Base-by-base conservation (phyloP, 2,329 filamentous ascomycete species). In the Pyrenochaeta sp. region DNA sequence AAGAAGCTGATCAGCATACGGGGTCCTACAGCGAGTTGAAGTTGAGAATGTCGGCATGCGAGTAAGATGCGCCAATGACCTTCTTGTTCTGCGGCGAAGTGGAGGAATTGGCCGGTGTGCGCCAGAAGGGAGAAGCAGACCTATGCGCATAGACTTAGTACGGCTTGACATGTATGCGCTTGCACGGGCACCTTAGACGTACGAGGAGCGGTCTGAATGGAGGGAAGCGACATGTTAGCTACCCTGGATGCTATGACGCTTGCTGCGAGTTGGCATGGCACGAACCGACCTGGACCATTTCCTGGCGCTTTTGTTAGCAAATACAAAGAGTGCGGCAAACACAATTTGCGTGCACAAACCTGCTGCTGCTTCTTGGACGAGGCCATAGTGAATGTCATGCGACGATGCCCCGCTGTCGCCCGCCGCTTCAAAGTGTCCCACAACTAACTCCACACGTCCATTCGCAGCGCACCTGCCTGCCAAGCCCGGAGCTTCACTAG, bases 221-320 rank as follows among this genome's bases (percentile, higher is more conserved):
- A 54, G 58, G 48, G 53, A 56, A 59, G 56, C 58, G 57, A 64
- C 55, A 37, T 46, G 70, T 79, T 75, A 79, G 77, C 75, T 72
- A 58, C 60, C 60, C 60, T 56, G 45, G 45, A 58, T 65, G 64
- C 53, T 43, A 60, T 66, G 66, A 68, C 58, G 61, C 58, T 55
- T 60, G 61, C 33, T 57, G 60, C 56, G 63, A 48, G 54, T 46
- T 55, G 46, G 55, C 59, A 56, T 56, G 62, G 58, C 64, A 90
- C 88, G 84, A 89, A 98, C 95, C 94, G 83, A 99, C 93, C 90
- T 99, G 94, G 68, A 97, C 91, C 95, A 99, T 99, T 85, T 99
- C 95, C 92, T 98, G 82, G 6, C 44, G 29, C 11, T 17, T 2
- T 54, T 50, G 58, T 74, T 55, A 73, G 71, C 58, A 58, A 43